Base-by-base conservation (phyloP, 129 eudicot genomes). In the Flaveria ramosissima region DNA sequence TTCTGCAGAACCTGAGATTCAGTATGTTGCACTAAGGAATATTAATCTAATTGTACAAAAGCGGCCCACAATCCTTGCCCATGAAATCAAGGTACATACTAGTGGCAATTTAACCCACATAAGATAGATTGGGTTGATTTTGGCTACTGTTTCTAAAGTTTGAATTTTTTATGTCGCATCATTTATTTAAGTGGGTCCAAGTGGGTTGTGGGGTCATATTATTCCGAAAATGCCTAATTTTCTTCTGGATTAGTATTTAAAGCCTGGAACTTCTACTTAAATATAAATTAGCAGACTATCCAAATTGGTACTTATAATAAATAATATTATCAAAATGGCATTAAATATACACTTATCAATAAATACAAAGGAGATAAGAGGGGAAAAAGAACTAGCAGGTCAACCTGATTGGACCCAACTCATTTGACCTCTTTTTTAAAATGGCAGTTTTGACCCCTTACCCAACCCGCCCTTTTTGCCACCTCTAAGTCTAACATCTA, bases 1-100 rank as follows among this genome's bases (percentile, higher is more conserved):
- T 57, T 95, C 99, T 77, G 96, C 99, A 56, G 99, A 95, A 86
- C 97, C 99, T 36, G 99, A 95, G 86, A 95, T 95, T 81, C 99
- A 95, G 65, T 95, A 95, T 86, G 99, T 95, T 81, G 99, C 99
- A 51, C 73, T 95, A 70, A 83, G 96, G 74, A 95, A 95, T 77
- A 95, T 95, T 74, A 95, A 95, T 82, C 94, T 95, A 63, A 95
- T 95, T 42, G 99, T 95, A 79, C 99, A 95, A 77, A 82, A 88
- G 73, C 91, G 99, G 23, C 99, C 99, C 27, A 91, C 99, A 42
- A 94, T 94, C 51, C 96, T 94, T 78, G 99, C 99, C 77, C 99
- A 95, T 91, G 99, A 95, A 92, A 95, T 95, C 74, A 95, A 95
- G 99, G 99, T 95, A 69, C 75, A 9, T 52, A 53, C 61, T 53